Evolutionary conservation across 768 basidiomycete species (phyloP).

Genomic region (Leccinum pellstonianum): DNA sequence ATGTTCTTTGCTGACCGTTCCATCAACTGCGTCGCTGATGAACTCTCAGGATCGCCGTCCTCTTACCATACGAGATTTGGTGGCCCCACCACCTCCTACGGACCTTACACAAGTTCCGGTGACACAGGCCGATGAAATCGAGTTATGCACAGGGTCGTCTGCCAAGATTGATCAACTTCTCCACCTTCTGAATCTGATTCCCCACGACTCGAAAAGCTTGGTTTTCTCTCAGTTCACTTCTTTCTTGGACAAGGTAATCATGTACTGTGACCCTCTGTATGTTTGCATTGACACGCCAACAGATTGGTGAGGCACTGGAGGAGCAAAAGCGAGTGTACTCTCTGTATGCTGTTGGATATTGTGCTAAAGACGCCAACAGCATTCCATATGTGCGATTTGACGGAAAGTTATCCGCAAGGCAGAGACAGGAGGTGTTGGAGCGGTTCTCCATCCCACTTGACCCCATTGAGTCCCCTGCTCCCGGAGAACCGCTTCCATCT

Average conservation of each 20-base stretch:
- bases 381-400: slow-evolving; percentile 82
- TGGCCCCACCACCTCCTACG: slow-evolving; percentile 62
- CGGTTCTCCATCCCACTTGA: slow-evolving; percentile 70
- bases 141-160: slow-evolving; percentile 56
- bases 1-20: slow-evolving; percentile 5
- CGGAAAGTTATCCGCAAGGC: slow-evolving; percentile 79
- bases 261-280: not conserved
- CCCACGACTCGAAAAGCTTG: slow-evolving; percentile 70
- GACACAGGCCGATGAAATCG: slow-evolving; percentile 39
- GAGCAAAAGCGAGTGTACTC: slow-evolving; percentile 51
- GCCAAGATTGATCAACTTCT: slow-evolving; percentile 85
- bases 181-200: slow-evolving; percentile 67
- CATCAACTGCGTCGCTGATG: not conserved
- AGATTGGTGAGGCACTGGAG: slow-evolving; percentile 72
- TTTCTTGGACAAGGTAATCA: slow-evolving; percentile 71
- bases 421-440: slow-evolving; percentile 74
- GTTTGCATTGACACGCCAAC: slow-evolving; percentile 1
- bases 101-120: slow-evolving; percentile 65
- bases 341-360: not conserved
- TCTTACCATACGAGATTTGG: slow-evolving; percentile 52
- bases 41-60: slow-evolving; percentile 64
- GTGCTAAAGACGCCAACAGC: slow-evolving; percentile 35
- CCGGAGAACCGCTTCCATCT: slow-evolving; percentile 16
- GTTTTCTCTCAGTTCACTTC: slow-evolving; percentile 91
- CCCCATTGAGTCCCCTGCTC: slow-evolving; percentile 26